Conservation (phyloP, 2,329 filamentous ascomycete genomes). For the Aspergillus arachidicola region DNA sequence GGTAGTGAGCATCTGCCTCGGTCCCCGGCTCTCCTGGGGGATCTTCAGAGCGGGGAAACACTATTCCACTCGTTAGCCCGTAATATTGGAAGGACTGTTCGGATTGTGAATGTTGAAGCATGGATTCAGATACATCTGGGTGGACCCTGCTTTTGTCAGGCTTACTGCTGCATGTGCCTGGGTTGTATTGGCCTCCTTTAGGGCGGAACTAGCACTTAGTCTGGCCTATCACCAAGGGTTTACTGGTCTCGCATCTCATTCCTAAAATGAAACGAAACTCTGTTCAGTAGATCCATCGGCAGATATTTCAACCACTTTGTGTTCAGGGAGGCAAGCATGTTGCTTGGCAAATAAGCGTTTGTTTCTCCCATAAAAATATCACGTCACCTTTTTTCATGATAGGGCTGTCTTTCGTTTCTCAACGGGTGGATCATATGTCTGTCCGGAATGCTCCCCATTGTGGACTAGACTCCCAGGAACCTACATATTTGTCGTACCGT, state of each 20-base stretch:
- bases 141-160: neutral
- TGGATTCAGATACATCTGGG: neutral
- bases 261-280: neutral
- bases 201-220: neutral
- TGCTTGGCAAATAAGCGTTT: too few relatives aligned
- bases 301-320: too few relatives aligned
- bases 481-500: too few relatives aligned
- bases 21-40: neutral
- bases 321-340: neutral
- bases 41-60: neutral
- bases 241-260: neutral
- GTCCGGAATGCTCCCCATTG: too few relatives aligned
- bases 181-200: neutral
- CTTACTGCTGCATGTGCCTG: too few relatives aligned
- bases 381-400: too few relatives aligned
- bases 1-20: neutral
- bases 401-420: too few relatives aligned
- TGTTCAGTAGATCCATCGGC: rapidly evolving
- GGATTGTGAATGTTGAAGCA: neutral
- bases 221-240: neutral
- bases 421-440: too few relatives aligned
- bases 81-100: neutral
- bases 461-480: rapidly evolving
- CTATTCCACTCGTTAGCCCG: neutral
- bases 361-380: too few relatives aligned